Conservation (phyloP, 257 asterid genomes). For the Solanum okadae region DNA sequence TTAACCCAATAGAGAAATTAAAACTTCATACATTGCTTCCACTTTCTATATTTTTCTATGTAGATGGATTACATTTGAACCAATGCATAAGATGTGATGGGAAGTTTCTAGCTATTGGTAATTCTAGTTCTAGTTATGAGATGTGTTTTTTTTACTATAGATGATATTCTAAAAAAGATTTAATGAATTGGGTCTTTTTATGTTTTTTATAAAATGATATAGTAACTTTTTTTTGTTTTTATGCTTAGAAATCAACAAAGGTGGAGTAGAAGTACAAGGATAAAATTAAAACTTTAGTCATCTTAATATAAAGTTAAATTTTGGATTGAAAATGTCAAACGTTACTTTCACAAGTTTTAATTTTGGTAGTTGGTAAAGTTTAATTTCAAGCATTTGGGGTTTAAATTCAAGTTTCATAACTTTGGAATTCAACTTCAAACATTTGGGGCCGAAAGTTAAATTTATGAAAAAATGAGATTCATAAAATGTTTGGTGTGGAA, state of each 20-base stretch:
- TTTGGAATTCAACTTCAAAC: background rate
- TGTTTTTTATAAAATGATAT: background rate
- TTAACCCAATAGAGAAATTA: background rate
- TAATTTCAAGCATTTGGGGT: background rate
- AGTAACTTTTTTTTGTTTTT: background rate
- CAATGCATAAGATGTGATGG: background rate
- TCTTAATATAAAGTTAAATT: background rate
- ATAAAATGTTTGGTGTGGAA: background rate
- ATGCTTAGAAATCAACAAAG: background rate
- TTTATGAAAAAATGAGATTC: background rate
- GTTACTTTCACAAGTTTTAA: background rate
- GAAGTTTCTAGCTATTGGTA: background rate
- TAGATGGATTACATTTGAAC: background rate
- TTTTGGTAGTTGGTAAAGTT: background rate
- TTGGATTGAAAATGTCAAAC: background rate
- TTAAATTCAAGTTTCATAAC: background rate
- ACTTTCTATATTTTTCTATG: background rate
- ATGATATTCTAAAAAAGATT: background rate
- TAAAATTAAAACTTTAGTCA: background rate
- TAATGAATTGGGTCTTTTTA: background rate
- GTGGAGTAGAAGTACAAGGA: background rate
- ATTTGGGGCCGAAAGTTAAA: background rate
- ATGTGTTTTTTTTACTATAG: background rate
- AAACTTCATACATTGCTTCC: background rate
- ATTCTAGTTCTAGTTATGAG: background rate